A percentile compares a stretch with the other conserved stretches of the same genome.
These are phyloP conservation scores for Corinectria fuckeliana DNA, from an alignment of 2,329 filamentous ascomycete genomes.

Conservation along the genomic window DNA sequence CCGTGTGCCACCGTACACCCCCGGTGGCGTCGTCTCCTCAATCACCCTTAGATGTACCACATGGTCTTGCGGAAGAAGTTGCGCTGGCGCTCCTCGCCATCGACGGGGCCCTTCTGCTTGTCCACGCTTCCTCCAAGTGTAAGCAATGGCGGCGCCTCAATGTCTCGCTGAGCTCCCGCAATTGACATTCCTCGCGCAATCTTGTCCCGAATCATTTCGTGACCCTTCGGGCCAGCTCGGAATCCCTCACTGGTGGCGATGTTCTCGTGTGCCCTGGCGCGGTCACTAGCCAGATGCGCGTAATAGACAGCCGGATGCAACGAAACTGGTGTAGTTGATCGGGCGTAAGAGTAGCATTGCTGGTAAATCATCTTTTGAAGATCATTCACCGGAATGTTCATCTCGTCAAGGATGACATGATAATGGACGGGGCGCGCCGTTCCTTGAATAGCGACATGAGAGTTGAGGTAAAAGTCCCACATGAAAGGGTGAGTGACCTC, in stretches of 20 bases:
- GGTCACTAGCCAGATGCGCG: slow-evolving; percentile 84
- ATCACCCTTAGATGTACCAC: slow-evolving; percentile 50
- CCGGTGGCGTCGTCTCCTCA: not conserved
- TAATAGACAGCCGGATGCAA: slow-evolving; percentile 93
- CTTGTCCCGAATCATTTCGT: slow-evolving; percentile 47
- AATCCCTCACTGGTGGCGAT: slow-evolving; percentile 53
- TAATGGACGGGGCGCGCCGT: slow-evolving; percentile 94
- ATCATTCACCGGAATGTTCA: slow-evolving; percentile 67
- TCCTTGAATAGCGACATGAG: slow-evolving; percentile 82
- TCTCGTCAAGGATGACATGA: slow-evolving; percentile 85
- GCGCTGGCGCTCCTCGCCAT: slow-evolving; percentile 43
- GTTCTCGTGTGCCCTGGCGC: slow-evolving; percentile 77
- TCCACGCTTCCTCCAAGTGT: slow-evolving; percentile 38
- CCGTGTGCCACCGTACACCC: not conserved
- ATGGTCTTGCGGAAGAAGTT: slow-evolving; percentile 49
- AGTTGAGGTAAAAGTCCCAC: slow-evolving; percentile 80
- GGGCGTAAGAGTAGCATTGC: slow-evolving; percentile 91
- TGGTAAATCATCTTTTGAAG: slow-evolving; percentile 92
- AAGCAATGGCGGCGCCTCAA: slow-evolving; percentile 42
- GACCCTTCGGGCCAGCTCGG: slow-evolving; percentile 51
- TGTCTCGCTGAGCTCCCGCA: slow-evolving; percentile 27
- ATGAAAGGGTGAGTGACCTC: slow-evolving; percentile 92
- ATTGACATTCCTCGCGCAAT: slow-evolving; percentile 47
- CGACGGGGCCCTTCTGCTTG: slow-evolving; percentile 26
- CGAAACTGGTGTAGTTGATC: slow-evolving; percentile 92